These are phyloP conservation scores for Groenewaldozyma salmanticensis DNA, from an alignment of 805 yeast genomes.

Conservation along the genomic window DNA sequence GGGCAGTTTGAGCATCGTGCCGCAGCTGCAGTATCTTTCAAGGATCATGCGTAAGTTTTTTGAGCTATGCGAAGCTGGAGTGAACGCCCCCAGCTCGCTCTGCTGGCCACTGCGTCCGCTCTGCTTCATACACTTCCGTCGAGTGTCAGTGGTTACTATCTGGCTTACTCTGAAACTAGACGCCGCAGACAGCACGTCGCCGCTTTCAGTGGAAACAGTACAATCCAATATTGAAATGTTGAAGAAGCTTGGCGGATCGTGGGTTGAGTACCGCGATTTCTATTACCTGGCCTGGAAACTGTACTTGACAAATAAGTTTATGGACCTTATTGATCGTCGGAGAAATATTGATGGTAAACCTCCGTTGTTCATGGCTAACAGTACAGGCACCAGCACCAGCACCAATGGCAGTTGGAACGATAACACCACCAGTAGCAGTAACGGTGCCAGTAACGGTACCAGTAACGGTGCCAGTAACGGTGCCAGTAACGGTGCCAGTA, in stretches of 20 bases:
- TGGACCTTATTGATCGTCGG: not conserved
- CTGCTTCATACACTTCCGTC: not conserved
- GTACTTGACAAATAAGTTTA: not conserved
- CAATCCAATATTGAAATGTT: not conserved
- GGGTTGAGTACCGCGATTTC: not conserved
- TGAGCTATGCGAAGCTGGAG: too few species aligned
- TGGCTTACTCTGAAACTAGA: not conserved
- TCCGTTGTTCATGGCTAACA: not conserved
- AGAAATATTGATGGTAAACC: not conserved
- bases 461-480: too few species aligned
- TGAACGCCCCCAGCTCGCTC: not conserved
- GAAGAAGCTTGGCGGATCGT: not conserved
- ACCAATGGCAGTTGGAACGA: too few species aligned
- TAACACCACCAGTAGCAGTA: too few species aligned
- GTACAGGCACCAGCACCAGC: too few species aligned
- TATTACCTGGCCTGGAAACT: not conserved
- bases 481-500: too few species aligned
- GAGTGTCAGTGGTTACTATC: not conserved
- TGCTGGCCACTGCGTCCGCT: not conserved
- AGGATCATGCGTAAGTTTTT: too few species aligned
- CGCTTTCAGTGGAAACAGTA: not conserved
- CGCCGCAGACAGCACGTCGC: too few species aligned
- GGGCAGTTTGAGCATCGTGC: too few species aligned
- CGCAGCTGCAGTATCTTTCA: too few species aligned
- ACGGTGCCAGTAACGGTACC: too few species aligned